phyloP scores from a whole-genome alignment of 805 yeast genomes.

The Wickerhamiella parazyma region DNA sequence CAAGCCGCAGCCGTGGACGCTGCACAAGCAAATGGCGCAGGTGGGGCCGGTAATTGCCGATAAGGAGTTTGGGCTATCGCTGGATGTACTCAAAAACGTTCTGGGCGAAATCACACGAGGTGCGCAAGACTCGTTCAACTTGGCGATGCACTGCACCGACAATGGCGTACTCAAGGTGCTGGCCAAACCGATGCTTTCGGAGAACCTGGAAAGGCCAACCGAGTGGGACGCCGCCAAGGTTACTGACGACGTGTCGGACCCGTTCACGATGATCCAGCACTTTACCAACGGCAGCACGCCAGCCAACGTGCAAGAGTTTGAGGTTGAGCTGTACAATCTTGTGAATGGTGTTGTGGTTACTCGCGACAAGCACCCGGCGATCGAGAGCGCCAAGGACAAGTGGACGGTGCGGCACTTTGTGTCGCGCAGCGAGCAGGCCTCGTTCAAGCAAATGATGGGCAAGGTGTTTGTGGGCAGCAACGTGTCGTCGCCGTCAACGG shows the following conservation, averaged over 20 bases:
- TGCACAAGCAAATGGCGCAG: conserved; percentile 21
- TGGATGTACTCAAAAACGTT: conserved; percentile 38
- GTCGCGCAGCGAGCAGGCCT: conserved; percentile 51
- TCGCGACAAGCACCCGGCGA: conserved; percentile 21
- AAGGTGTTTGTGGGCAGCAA: conserved; percentile 31
- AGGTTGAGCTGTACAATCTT: conserved; percentile 13
- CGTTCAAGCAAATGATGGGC: conserved; percentile 80
- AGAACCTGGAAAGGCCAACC: conserved; percentile 14
- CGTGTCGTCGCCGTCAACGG: neutral
- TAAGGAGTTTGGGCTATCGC: conserved; percentile 48
- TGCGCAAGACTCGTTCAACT: conserved; percentile 11
- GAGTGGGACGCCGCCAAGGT: conserved; percentile 5
- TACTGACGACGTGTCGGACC: conserved; percentile 11
- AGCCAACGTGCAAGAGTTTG: conserved; percentile 17
- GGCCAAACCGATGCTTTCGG: conserved; percentile 22
- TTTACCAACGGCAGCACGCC: conserved; percentile 12
- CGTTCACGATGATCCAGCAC: conserved; percentile 14
- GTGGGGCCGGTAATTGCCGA: conserved; percentile 44
- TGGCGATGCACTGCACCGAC: conserved; percentile 16
- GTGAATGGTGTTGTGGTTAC: conserved; percentile 19
- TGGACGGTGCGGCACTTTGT: conserved; percentile 26
- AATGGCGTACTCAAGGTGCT: conserved; percentile 20
- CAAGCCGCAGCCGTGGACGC: conserved; percentile 16
- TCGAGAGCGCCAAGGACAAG: conserved; percentile 16
- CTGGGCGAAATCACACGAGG: conserved; percentile 29